Percentiles rank a stretch among this genome's conserved stretches.
Conservation (phyloP, 2,329 filamentous ascomycete species). For the Anisogramma anomala region DNA sequence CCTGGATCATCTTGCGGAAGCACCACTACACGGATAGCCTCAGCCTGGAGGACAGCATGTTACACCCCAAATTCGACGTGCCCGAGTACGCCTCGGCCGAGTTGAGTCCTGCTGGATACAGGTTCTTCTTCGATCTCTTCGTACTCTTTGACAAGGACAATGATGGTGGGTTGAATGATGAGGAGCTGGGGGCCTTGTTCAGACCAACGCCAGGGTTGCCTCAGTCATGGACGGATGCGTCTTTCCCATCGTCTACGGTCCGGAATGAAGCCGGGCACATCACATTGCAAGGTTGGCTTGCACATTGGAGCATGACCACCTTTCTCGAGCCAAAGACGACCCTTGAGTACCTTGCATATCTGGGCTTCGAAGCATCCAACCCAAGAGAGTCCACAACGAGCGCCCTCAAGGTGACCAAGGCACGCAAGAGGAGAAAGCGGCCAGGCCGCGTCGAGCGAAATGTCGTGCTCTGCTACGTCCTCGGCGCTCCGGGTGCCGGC, state of each 20-base stretch:
- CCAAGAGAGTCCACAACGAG: conserved; percentile 66
- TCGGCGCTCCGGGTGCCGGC: conserved; percentile 75
- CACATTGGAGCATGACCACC: conserved; percentile 99
- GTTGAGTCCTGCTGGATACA: conserved; percentile 84
- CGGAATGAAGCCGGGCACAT: conserved; percentile 92
- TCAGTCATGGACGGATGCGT: conserved; percentile 73
- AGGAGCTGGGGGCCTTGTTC: conserved; percentile 77
- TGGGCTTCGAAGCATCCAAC: conserved; percentile 79
- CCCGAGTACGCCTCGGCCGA: conserved; percentile 87
- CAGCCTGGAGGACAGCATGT: conserved; percentile 78
- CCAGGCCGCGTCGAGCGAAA: conserved; percentile 84
- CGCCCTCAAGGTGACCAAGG: conserved; percentile 84
- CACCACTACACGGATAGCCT: conserved; percentile 96
- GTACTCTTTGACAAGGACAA: conserved; percentile 95
- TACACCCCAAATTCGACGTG: conserved; percentile 90
- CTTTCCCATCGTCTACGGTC: conserved; percentile 87
- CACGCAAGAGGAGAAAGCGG: conserved; percentile 71
- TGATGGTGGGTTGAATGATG: conserved; percentile 80
- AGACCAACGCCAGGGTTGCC: conserved; percentile 87
- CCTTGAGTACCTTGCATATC: conserved; percentile 87
- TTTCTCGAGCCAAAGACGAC: conserved; percentile 93
- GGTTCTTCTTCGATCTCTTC: conserved; percentile 96
- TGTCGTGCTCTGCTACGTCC: conserved; percentile 84
- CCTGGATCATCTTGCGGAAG: conserved; percentile 91
- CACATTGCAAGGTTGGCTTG: conserved; percentile 93